Conservation (phyloP, 441 rosid species). For the Brassica hybrid region DNA sequence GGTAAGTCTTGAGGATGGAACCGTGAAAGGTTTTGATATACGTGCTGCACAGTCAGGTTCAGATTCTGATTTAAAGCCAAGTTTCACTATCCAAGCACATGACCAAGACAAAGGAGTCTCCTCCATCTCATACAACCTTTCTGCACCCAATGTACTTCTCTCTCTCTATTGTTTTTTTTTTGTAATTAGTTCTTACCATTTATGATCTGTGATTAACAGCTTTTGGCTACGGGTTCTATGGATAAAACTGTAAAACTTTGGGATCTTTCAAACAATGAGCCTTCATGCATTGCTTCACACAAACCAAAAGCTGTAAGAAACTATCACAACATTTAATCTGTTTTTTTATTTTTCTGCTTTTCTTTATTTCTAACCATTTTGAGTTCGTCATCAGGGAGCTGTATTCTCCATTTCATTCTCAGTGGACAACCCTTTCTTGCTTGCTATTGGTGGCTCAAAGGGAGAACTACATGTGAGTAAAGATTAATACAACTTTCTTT, state of each 20-base stretch:
- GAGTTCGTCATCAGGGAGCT: slow-evolving; percentile 53
- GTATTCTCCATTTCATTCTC: slow-evolving; percentile 76
- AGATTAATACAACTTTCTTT: background rate
- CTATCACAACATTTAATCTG: background rate
- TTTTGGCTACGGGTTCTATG: slow-evolving; percentile 68
- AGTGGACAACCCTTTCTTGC: slow-evolving; percentile 69
- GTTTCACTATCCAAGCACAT: slow-evolving; percentile 86
- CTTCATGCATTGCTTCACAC: slow-evolving; percentile 67
- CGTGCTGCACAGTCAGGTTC: slow-evolving; percentile 64
- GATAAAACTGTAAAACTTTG: slow-evolving; percentile 83
- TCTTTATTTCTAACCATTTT: background rate
- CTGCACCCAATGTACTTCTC: slow-evolving; percentile 53
- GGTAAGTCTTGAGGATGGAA: slow-evolving; percentile 95
- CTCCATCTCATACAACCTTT: slow-evolving; percentile 56
- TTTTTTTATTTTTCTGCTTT: background rate
- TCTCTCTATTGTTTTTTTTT: slow-evolving; percentile 1
- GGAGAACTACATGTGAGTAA: slow-evolving; percentile 62
- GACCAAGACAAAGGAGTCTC: slow-evolving; percentile 72
- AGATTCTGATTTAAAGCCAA: slow-evolving; percentile 54
- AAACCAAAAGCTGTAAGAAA: slow-evolving; percentile 70
- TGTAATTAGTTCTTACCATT: slow-evolving; percentile 17
- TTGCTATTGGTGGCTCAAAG: too few relatives aligned
- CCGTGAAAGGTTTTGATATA: slow-evolving; percentile 81
- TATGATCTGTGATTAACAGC: slow-evolving; percentile 46
- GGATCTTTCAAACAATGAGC: slow-evolving; percentile 81